phyloP scores from a whole-genome alignment of 148 eudicot species.

The Vaccinium myrtillus region DNA sequence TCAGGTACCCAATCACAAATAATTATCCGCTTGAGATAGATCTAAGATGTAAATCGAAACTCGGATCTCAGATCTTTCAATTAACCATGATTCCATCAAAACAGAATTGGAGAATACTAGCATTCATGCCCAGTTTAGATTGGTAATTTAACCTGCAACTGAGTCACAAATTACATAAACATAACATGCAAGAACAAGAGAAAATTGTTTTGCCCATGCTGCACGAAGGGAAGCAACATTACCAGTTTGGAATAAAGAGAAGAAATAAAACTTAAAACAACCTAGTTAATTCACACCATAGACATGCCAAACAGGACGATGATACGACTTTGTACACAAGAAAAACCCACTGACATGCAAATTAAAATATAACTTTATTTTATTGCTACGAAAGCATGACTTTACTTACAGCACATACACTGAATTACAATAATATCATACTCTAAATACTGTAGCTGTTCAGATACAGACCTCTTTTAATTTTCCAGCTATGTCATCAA shows the following conservation, averaged over 20 bases:
- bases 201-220: background rate
- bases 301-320: background rate
- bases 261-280: background rate
- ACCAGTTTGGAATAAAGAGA: background rate
- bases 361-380: background rate
- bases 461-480: conserved; percentile 67
- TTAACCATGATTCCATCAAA: background rate
- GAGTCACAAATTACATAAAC: background rate
- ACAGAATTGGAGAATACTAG: background rate
- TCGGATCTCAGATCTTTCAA: background rate
- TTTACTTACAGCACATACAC: background rate
- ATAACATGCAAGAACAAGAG: background rate
- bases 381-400: no score
- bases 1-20: background rate
- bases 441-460: background rate
- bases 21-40: background rate
- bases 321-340: background rate
- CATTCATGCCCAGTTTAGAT: background rate
- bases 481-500: conserved; percentile 82
- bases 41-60: background rate
- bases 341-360: background rate
- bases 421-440: background rate
- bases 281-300: background rate
- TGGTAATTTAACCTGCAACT: background rate
- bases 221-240: background rate